These are phyloP conservation scores for Leccinum longicurvipes DNA, from an alignment of 768 basidiomycete species.

Conservation along the genomic window DNA sequence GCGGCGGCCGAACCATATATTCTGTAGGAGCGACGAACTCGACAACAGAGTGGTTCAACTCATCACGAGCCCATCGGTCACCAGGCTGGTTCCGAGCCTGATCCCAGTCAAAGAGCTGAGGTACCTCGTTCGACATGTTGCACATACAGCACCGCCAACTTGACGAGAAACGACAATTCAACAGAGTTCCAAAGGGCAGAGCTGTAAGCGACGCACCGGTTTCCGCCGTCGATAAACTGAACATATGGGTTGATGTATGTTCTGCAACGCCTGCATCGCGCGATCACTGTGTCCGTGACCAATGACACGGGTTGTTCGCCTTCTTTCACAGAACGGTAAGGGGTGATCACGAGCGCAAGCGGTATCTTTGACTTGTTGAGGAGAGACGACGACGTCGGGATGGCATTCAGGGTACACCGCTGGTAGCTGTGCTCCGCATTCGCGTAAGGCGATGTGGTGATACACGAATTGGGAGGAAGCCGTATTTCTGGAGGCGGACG, in stretches of 20 bases:
- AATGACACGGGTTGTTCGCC: constrained; percentile 86
- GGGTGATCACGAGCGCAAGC: constrained; percentile 83
- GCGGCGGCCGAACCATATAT: constrained; percentile 99
- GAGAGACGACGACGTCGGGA: constrained; percentile 86
- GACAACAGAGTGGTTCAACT: constrained; percentile 91
- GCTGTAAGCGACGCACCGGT: constrained; percentile 52
- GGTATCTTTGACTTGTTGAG: constrained; percentile 90
- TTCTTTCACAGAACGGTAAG: constrained; percentile 81
- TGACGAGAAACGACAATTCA: not conserved
- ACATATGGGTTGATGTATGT: constrained; percentile 98
- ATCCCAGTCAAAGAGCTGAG: constrained; percentile 98
- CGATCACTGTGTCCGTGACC: constrained; percentile 90
- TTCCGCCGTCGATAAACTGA: constrained; percentile 96
- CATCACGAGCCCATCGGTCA: constrained; percentile 90
- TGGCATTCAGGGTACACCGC: constrained; percentile 86
- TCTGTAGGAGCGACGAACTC: constrained; percentile 98
- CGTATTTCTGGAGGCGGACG: constrained; percentile 86
- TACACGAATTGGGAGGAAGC: constrained; percentile 78
- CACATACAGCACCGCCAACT: constrained; percentile 99
- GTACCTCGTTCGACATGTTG: constrained; percentile 96
- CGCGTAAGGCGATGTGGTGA: constrained; percentile 73
- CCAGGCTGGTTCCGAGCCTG: constrained; percentile 89
- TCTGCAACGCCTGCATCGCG: constrained; percentile 92
- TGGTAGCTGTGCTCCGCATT: constrained; percentile 92
- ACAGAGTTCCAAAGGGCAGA: not conserved